Conservation (phyloP, 495 filamentous ascomycete species). For the Parathielavia appendiculata region DNA sequence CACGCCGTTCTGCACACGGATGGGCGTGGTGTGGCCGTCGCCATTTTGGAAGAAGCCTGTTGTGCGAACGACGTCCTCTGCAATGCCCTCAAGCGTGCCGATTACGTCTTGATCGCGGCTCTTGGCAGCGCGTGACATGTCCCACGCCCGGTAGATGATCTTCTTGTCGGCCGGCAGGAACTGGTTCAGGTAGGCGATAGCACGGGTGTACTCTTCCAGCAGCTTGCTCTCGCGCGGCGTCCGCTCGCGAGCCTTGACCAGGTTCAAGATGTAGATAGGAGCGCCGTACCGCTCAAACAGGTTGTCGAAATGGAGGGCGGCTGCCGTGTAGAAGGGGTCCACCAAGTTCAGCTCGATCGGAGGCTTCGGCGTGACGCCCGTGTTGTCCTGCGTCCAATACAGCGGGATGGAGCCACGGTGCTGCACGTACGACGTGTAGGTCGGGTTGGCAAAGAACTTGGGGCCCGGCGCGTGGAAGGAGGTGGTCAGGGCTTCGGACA, state of each 20-base stretch:
- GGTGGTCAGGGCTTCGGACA: conserved; percentile 86
- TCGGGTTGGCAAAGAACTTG: conserved; percentile 77
- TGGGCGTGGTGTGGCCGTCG: conserved; percentile 53
- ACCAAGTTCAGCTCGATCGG: conserved; percentile 90
- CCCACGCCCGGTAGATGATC: conserved; percentile 91
- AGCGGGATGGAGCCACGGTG: conserved; percentile 95
- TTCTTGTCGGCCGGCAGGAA: conserved; percentile 79
- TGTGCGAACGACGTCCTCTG: conserved; percentile 72
- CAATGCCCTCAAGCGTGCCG: conserved; percentile 79
- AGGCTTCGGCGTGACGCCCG: conserved; percentile 90
- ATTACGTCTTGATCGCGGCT: conserved; percentile 95
- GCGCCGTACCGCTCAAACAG: conserved; percentile 90
- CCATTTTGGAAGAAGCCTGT: conserved; percentile 97
- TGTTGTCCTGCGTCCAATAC: conserved; percentile 96
- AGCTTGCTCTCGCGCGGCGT: conserved; percentile 92
- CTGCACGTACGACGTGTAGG: conserved; percentile 93
- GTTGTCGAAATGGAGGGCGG: conserved; percentile 94
- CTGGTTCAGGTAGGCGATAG: conserved; percentile 90
- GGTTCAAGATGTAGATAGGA: conserved; percentile 85
- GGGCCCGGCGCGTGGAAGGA: conserved; percentile 93
- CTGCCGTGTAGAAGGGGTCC: conserved; percentile 94
- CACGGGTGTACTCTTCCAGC: conserved; percentile 78
- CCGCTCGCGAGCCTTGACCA: conserved; percentile 85
- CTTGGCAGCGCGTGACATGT: conserved; percentile 95
- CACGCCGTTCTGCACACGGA: conserved; percentile 83